Conservation (phyloP, 2,329 filamentous ascomycete species). For the Sporothrix euskadiensis region DNA sequence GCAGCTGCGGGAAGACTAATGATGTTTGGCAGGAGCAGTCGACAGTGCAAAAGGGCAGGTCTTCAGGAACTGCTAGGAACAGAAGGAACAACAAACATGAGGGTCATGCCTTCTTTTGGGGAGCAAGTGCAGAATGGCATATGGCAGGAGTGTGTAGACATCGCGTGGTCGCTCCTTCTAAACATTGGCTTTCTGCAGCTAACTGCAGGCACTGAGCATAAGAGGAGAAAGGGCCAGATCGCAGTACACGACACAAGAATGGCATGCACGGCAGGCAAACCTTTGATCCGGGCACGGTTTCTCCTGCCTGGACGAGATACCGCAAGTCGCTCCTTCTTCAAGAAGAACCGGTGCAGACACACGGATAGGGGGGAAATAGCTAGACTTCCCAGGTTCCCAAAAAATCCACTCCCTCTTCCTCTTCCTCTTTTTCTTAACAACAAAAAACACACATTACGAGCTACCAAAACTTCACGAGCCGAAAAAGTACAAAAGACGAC, state of each 20-base stretch:
- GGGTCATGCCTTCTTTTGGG: not conserved
- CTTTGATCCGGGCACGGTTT: not conserved
- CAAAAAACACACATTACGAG: too few relatives aligned
- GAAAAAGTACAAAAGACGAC: too few relatives aligned
- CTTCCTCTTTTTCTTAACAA: not conserved
- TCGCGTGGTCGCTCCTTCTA: not conserved
- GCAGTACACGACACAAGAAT: not conserved
- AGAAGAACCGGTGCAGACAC: not conserved
- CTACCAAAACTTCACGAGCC: too few relatives aligned
- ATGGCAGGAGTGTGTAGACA: not conserved
- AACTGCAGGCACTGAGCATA: not conserved
- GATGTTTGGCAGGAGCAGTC: not conserved
- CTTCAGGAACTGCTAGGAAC: slow-evolving; percentile 4
- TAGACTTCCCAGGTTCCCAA: not conserved
- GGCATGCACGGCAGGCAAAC: not conserved
- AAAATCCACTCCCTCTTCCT: not conserved
- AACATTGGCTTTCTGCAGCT: not conserved
- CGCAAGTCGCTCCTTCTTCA: not conserved
- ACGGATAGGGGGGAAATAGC: not conserved
- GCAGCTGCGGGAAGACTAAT: not conserved
- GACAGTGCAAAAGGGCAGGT: not conserved
- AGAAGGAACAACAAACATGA: slow-evolving; percentile 2
- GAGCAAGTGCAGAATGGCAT: not conserved
- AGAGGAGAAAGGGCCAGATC: not conserved
- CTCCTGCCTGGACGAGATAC: not conserved